Evolutionary conservation across 23 red algal genomes (phyloP).

Genomic region (Gracilaria domingensis): DNA sequence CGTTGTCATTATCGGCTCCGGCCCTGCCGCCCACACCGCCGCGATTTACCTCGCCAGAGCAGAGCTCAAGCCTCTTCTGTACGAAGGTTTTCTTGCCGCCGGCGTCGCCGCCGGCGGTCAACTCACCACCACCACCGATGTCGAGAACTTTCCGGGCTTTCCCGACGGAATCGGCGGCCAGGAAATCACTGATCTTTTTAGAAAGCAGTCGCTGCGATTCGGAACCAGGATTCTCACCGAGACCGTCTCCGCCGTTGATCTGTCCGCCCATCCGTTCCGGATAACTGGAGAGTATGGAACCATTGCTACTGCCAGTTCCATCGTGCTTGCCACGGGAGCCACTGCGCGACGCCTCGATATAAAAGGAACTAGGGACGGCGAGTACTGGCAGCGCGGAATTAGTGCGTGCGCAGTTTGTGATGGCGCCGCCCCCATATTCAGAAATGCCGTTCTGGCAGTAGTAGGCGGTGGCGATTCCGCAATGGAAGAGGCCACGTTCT

Average conservation of each 20-base stretch:
- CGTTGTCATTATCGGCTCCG: constrained; percentile 89
- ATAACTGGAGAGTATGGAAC: constrained; percentile 64
- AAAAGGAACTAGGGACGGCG: constrained; percentile 72
- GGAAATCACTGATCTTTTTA: constrained; percentile 86
- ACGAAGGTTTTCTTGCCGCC: constrained; percentile 95
- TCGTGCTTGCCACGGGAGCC: constrained; percentile 95
- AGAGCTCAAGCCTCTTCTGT: constrained; percentile 88
- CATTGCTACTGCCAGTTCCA: constrained; percentile 48
- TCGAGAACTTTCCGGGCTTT: constrained; percentile 99
- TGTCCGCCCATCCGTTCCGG: constrained; percentile 76
- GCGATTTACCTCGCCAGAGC: constrained; percentile 96
- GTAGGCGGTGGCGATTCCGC: constrained; percentile 96
- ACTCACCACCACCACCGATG: constrained; percentile 97
- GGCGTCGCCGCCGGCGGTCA: constrained; percentile 94
- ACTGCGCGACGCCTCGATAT: constrained; percentile 89
- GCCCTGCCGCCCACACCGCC: constrained; percentile 95
- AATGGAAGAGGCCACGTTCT: constrained; percentile 96
- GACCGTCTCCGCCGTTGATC: constrained; percentile 85
- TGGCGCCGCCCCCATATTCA: constrained; percentile 94
- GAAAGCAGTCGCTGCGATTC: constrained; percentile 75
- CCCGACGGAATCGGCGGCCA: constrained; percentile 85
- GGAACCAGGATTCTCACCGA: constrained; percentile 91
- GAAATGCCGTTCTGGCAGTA: constrained; percentile 77
- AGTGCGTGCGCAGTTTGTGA: constrained; percentile 98
- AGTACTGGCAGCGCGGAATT: constrained; percentile 95